Base-by-base conservation (phyloP, 192 early-diverging fungal species). In the Coemansia sp. region DNA sequence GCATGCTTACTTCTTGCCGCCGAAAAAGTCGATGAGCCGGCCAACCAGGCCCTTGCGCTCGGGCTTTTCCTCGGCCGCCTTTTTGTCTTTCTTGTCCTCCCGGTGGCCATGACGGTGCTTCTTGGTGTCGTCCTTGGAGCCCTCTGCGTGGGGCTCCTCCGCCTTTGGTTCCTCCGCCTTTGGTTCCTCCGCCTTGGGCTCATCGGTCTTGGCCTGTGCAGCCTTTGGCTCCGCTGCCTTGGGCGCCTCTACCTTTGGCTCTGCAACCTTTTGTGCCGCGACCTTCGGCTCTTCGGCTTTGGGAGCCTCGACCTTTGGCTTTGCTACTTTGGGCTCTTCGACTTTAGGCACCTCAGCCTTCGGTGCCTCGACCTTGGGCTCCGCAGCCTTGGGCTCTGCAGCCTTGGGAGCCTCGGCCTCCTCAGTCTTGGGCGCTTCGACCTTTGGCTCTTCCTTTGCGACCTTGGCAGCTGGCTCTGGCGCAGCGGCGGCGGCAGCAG, bases 11-110 rank as follows among this genome's bases (percentile, higher is more conserved):
- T 71, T 71, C 27, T 72, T 77, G 59, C 79, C 79, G 39, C 74
- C 68, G 60, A 82, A 82, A 53, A 82, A 70, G 25, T 82, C 79
- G 46, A 82, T 82, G 29, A 82, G 79, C 67, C 68, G 54, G 64
- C 70, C 60, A 40, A 82, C 79, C 38, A 82, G 67, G 19, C 79
- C 74, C 74, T 76, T 82, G 64, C 79, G 79, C 40, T 47, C 60
- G 51, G 32, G 36, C 74, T 82, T 81, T 22, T 74, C 67, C 17
- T 75, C 78, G 32, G 62, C 12, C 19, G 60, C 32, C 36, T 59
- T 67, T 59, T 71, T 69, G 25, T 81, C 73, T 25, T 68, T 47
- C 46, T 41, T 53, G 35, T 69, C 46, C 49, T 82, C 67, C 62
- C 67, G 64, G 40, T 66, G 77, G 60, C 65, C 59, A 41, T 67